Evolutionary conservation across 2,329 filamentous ascomycete species (phyloP), one percentile per base, ranked within the genome.

Genomic region (Fusarium nematophilum): DNA sequence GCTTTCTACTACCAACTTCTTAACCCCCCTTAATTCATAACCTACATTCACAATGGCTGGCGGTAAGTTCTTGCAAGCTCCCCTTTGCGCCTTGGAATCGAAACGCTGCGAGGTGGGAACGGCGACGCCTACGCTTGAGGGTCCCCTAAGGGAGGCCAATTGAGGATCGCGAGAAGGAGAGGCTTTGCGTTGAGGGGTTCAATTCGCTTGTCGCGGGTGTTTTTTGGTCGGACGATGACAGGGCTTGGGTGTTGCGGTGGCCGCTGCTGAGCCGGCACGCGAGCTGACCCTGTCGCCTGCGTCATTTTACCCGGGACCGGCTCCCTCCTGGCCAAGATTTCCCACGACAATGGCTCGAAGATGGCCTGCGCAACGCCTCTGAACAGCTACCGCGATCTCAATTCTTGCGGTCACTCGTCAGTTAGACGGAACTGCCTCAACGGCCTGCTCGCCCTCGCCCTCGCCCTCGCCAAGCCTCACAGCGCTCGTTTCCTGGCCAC

Each of bases 41-140:
- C 48, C 60, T 54, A 62, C 54, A 64, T 54, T 64, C 73, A 79
- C 71, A 75, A 79, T 79, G 77, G 77, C 77, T 75, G 76, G 76
- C 68, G 77, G 77, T 79, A 76, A 79, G 77, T 79, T 48, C 21
- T 17, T 36, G 25, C 25, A 13, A 9, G n/a, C 31, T 17, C 17
- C 39, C 18, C 15, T 38, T 56, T 56, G 52, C 57, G 61, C 61
- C 44, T n/a, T n/a, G n/a, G 26, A 27, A 42, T 15, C 23, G 21
- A 5, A 6, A 18, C 31, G 37, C 33, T 46, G 42, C 48, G 31
- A 44, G 21, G 26, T 27, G n/a, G n/a, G 21, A 33, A 13, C 30
- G 31, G 26, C 15, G 25, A 42, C 29, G 53, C 33, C 38, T n/a
- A n/a, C n/a, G n/a, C n/a, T n/a, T n/a, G n/a, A n/a, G n/a, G n/a